Evolutionary conservation across 768 basidiomycete species (phyloP), one percentile per base, ranked within the genome.

Genomic region (Boletellus ananas): DNA sequence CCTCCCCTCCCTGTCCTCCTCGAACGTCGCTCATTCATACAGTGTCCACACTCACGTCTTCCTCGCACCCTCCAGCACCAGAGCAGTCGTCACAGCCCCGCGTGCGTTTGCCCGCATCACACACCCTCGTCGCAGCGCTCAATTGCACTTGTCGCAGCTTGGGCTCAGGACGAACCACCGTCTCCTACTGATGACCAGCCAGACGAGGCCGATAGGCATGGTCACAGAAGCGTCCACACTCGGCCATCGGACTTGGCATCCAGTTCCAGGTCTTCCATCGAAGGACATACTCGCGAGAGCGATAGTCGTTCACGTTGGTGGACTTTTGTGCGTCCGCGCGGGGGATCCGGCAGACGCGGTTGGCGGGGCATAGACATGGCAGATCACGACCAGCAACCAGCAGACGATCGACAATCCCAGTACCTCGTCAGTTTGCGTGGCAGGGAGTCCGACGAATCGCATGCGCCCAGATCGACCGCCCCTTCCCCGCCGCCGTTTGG

Each of bases 81-180:
- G 75, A 51, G 75, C 76, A 1, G 81, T 89, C 51, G 70, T 87
- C 49, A 87, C 85, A 46, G 72, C 77, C 29, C 87, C 87, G 52
- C 87, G 87, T 90, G 66, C 60, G 81, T 76, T 12, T 39, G 47
- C 29, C 12, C 10, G 21, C 11, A 23, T 43, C 37, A 27, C 9
- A 37, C 12, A 20, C 11, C 3, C 20, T 21, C 11, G n/a, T 4
- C 7, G 38, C 45, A 17, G 17, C 25, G 20, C 51, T 57, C 39
- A 54, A 50, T 40, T 56, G 43, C 20, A 10, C 37, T 47, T 47
- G 1, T 31, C 42, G 12, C 46, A 92, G 89, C 90, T 43, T 92
- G 89, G 89, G 90, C 89, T 4, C 75, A 79, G 57, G 85, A 91
- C 63, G 90, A 92, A 61, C 87, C 87, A 4, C 86, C 87, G 4